Base-by-base conservation (phyloP, 495 filamentous ascomycete species). In the Podospora didyma region DNA sequence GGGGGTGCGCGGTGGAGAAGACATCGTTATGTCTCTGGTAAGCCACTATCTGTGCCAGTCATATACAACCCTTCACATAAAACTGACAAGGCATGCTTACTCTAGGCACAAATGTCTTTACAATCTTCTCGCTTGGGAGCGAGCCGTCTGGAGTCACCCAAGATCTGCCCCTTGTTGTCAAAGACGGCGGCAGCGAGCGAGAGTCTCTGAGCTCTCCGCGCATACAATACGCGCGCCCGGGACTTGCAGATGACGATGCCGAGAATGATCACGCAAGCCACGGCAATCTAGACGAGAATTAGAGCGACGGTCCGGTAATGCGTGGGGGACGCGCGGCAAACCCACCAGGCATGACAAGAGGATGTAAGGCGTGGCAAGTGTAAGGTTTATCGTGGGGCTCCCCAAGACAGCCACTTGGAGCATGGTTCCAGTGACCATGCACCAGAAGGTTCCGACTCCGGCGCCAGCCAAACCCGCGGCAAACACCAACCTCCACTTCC, bases 391-490 rank as follows among this genome's bases (percentile, higher is more conserved):
- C 24, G 73, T 73, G 12, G 54, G 67, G 49, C 22, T 57, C 57
- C 55, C 73, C 52, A 67, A 39, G 23, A 62, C 67, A 58, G 65
- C 72, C 63, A 79, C 53, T n/a, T 65, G 72, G 64, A 92, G 94
- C 3, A 64, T 50, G 1, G 89, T 92, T 7, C 91, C 90, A 14
- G 84, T 72, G 2, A 86, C 78, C 14, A 89, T 90, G 17, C 85
- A 85, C 89, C 90, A 96, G 65, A 96, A 90, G 90, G 96, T 94
- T 2, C 88, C 89, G 19, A 84, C 89, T 2, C 93, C 89, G 35
- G 87, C 88, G 14, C 77, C 72, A 22, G 89, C 87, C 35, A 96
- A 74, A 7, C 92, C 52, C 22, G 80, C 65, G 7, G 87, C 89
- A 61, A 84, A 89, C 2, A 85, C 52, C 20, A 76, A 64, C 56